Evolutionary conservation across 1,284 basidiomycete genomes (phyloP).

Genomic region (Anthracocystis panici-leucophaei): DNA sequence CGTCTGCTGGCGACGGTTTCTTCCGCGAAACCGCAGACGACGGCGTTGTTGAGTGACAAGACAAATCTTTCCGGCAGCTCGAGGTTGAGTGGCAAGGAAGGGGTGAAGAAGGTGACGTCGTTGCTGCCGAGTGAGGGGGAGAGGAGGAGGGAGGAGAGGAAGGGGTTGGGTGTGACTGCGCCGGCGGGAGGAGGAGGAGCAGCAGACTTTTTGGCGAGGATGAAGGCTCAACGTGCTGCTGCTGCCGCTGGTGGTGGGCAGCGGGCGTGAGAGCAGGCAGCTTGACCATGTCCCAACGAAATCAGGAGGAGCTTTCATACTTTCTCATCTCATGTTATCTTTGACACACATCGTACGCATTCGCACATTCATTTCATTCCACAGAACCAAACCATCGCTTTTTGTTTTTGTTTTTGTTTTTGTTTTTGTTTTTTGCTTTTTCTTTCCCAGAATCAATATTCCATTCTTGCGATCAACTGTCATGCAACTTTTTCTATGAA

Average conservation of each 20-base stretch:
- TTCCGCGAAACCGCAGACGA: slow-evolving; percentile 1
- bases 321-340: no score
- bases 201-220: slow-evolving; percentile 40
- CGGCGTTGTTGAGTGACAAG: slow-evolving; percentile 10
- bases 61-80: slow-evolving; percentile 20
- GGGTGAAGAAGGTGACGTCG: neutral
- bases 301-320: no score
- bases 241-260: slow-evolving; percentile 2
- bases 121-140: slow-evolving; percentile 1
- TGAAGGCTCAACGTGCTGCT: slow-evolving; percentile 45
- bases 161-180: neutral
- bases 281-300: no score
- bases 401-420: no score
- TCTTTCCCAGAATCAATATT: no score
- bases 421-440: no score
- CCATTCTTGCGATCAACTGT: no score
- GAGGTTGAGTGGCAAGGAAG: slow-evolving; percentile 14
- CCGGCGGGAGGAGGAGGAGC: slow-evolving; percentile 15
- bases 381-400: no score
- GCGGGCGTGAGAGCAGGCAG: neutral
- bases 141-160: slow-evolving; percentile 4
- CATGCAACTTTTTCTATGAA: no score
- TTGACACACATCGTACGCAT: no score
- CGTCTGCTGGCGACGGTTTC: slow-evolving; percentile 8
- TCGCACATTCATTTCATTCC: no score